Evolutionary conservation across 768 basidiomycete genomes (phyloP), one percentile per base, ranked within the genome.

Genomic region (Ramaria sp.): DNA sequence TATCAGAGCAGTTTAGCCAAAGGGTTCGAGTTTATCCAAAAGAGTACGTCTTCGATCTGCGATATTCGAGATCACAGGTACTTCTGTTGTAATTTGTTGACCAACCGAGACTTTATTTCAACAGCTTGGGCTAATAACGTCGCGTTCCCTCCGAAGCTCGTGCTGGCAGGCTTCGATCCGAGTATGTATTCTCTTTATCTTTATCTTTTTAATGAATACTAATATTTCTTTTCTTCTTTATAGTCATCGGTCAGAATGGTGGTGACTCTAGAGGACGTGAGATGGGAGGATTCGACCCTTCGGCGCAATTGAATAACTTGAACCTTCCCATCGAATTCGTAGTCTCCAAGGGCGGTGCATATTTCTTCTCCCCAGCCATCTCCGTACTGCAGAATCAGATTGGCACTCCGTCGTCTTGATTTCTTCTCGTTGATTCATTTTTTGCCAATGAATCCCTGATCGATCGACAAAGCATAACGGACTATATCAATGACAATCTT

Each of bases 321-420:
- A 28, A 59, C 3, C 42, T 67, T 22, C 59, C 61, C 1, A 52
- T 48, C 6, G 50, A 66, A 25, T 76, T 73, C 56, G 67, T 78
- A 45, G 61, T 71, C 32, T 67, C 77, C 39, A 69, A 71, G 22
- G 74, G 78, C 36, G 76, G 78, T 51, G 78, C 75, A 58, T 78
- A 77, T 60, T 78, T 78, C 62, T 78, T n/a, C n/a, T n/a, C n/a
- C n/a, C n/a, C n/a, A n/a, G n/a, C 75, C 18, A 63, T 78, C 53
- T 70, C 70, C 32, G 72, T 69, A 3, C 65, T 79, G 62, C 70
- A 67, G 64, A 65, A 22, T 27, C 49, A 28, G 44, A 27, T 55
- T 34, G 36, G 42, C 3, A 34, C 32, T n/a, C n/a, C n/a, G n/a
- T n/a, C n/a, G n/a, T n/a, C n/a, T n/a, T n/a, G n/a, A n/a, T n/a